Evolutionary conservation across 1,139 yeast species (phyloP).

Genomic region (Geotrichum klebahnii): DNA sequence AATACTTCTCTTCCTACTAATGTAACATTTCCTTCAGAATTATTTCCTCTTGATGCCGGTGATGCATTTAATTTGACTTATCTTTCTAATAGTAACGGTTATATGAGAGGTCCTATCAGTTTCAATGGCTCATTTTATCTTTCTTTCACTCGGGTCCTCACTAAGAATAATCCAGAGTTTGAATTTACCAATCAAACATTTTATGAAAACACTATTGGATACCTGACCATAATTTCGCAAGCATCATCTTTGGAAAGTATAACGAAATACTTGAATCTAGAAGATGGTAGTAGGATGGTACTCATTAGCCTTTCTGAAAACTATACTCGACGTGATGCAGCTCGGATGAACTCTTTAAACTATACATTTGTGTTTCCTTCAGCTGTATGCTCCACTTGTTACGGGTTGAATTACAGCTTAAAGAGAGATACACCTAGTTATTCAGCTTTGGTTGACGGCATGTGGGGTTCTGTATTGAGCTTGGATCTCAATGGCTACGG

Average conservation of each 20-base stretch:
- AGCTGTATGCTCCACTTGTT: constrained; percentile 22
- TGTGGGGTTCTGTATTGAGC: constrained; percentile 51
- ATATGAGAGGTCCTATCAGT: constrained; percentile 17
- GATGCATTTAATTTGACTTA: neutral
- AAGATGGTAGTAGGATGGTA: constrained; percentile 37
- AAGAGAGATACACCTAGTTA: constrained; percentile 23
- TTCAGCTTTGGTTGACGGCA: constrained; percentile 39
- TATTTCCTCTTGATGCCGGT: constrained; percentile 26
- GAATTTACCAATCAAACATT: constrained; percentile 9
- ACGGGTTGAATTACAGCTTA: constrained; percentile 24
- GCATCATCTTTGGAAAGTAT: constrained; percentile 54
- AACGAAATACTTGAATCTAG: constrained; percentile 46
- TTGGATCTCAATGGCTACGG: constrained; percentile 43
- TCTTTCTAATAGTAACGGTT: constrained; percentile 9
- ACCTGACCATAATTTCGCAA: constrained; percentile 59
- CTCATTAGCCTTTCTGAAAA: constrained; percentile 29
- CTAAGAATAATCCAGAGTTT: constrained; percentile 16
- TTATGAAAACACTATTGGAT: constrained; percentile 45
- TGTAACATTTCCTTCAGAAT: constrained; percentile 24
- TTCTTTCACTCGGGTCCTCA: constrained; percentile 30
- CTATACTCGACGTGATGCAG: constrained; percentile 11
- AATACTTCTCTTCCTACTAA: constrained; percentile 20
- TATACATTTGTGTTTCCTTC: constrained; percentile 28
- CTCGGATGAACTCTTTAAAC: constrained; percentile 16
- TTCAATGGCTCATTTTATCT: constrained; percentile 25